phyloP scores from a whole-genome alignment of 129 eudicot species.

The Helianthus annuus region HanXRQr2.0-SUNRISE NC_035436.2:82182523-82183022 shows the following conservation, averaged over 20 bases:
- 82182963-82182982: constrained; percentile 4
- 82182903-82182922: not conserved
- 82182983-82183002: not conserved
- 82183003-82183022: not conserved
- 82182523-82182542: too few relatives aligned
- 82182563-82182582: too few relatives aligned
- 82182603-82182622: too few relatives aligned
- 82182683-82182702: not conserved
- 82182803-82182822: constrained; percentile 35
- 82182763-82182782: constrained; percentile 66
- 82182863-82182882: constrained; percentile 18
- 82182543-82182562: too few relatives aligned
- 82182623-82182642: too few relatives aligned
- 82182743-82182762: constrained; percentile 75
- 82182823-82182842: constrained; percentile 47
- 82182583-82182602: too few relatives aligned
- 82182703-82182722: constrained; percentile 69
- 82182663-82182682: too few relatives aligned
- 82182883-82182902: constrained; percentile 28
- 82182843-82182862: constrained; percentile 17
- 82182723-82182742: constrained; percentile 76
- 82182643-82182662: too few relatives aligned
- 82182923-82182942: too few relatives aligned
- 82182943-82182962: not conserved
- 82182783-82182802: constrained; percentile 45